Evolutionary conservation across 495 filamentous ascomycete species (phyloP), one percentile per base, ranked within the genome.

Genomic region (Aspergillus coremiiformis): DNA sequence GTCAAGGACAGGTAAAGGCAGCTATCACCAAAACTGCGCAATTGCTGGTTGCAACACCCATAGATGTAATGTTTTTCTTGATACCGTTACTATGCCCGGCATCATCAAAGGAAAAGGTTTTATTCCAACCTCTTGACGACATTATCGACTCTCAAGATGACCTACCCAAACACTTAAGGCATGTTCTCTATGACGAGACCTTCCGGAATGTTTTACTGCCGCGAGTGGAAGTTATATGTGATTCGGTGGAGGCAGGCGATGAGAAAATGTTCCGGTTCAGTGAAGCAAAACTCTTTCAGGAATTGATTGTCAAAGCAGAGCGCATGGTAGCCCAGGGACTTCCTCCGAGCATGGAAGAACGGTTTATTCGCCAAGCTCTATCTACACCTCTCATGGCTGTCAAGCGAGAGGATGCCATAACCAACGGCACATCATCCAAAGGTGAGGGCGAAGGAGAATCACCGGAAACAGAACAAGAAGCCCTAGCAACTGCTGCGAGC

Each of bases 21-120:
- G 58, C 59, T 19, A 62, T 81, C 27, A 72, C 81, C 12, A 80
- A 81, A 50, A 76, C 76, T 39, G 78, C 87, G 22, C 80, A 88
- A 51, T 67, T 98, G 21, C 82, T 87, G 53, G 66, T 97, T 46
- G 87, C 90, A 15, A 95, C 94, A 1, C 85, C 85, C 6, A 70
- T 91, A 52, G 93, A 99, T 64, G 76, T 85, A 7, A 60, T 96
- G 2, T 96, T 97, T 65, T 75, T 97, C 45, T 59, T 95, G 21
- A 76, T 97, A 0, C 86, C 93, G 2, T 75, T 81, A 11, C 70
- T 95, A 39, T 56, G 66, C 15, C 58, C 75, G 22, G 54, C 67
- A 74, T 72, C 64, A 41, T 66, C 49, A 44, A 70, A 53, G 26
- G 65, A 26, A 26, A 85, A 84, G 52, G 70, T 71, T 39, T 76